These are phyloP conservation scores for Emergomyces orientalis DNA, from an alignment of 2,329 filamentous ascomycete species.

Conservation along the genomic window DNA sequence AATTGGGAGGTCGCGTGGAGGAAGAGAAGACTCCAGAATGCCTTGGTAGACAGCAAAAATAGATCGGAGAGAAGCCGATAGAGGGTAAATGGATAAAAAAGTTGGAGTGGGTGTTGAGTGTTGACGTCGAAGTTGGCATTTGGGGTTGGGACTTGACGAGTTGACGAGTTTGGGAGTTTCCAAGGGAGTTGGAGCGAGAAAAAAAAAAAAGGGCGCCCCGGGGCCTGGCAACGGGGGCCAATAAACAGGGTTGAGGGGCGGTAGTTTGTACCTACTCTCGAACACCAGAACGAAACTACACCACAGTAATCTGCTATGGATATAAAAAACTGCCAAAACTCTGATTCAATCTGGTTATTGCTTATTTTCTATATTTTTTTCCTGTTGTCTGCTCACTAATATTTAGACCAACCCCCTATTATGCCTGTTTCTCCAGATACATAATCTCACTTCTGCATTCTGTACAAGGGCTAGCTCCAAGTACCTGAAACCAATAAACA, in stretches of 20 bases:
- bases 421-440: no score
- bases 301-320: no score
- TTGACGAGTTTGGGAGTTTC: no score
- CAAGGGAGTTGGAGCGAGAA: no score
- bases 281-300: no score
- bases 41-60: conserved; percentile 5
- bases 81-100: conserved; percentile 10
- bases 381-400: no score
- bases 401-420: no score
- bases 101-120: conserved; percentile 9
- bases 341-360: no score
- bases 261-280: no score
- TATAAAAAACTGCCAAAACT: no score
- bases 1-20: not conserved
- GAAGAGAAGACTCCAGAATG: not conserved
- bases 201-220: conserved; percentile 4
- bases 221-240: conserved; percentile 5
- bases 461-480: not conserved
- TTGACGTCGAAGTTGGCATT: conserved; percentile 5
- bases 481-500: no score
- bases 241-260: not conserved
- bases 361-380: no score
- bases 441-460: not conserved
- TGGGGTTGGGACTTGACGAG: conserved; percentile 10
- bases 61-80: conserved; percentile 11